Percentiles rank a stretch among this genome's conserved stretches.
Evolutionary conservation across 345 rosid genomes (phyloP).

Genomic region (Sonneratia alba): DNA sequence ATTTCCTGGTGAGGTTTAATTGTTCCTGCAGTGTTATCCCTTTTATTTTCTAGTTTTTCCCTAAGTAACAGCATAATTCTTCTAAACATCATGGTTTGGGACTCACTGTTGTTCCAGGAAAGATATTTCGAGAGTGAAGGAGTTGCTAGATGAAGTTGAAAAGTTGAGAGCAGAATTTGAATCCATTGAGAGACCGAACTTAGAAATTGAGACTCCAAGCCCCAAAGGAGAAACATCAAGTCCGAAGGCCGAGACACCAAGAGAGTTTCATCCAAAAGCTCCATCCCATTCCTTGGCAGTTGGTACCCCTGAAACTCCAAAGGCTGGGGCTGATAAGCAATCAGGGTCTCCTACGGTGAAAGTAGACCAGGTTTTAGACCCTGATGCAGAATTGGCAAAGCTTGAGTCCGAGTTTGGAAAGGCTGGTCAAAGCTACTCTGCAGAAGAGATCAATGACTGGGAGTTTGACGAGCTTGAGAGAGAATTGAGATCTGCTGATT

Average conservation of each 20-base stretch:
- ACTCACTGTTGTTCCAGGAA: slow-evolving; percentile 39
- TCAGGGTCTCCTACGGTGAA: slow-evolving; percentile 18
- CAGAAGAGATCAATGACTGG: slow-evolving; percentile 84
- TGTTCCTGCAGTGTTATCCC: background rate
- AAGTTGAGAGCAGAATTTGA: slow-evolving; percentile 67
- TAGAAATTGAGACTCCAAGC: slow-evolving; percentile 62
- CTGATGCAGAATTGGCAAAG: slow-evolving; percentile 80
- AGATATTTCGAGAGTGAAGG: slow-evolving; percentile 47
- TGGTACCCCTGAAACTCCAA: slow-evolving; percentile 11
- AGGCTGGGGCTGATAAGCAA: slow-evolving; percentile 25
- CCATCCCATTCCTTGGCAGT: slow-evolving; percentile 14
- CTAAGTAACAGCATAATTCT: background rate
- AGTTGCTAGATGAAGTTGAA: slow-evolving; percentile 69
- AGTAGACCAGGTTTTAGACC: slow-evolving; percentile 32
- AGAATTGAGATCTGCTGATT: slow-evolving; percentile 49
- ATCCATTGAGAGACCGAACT: slow-evolving; percentile 68
- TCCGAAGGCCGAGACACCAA: slow-evolving; percentile 26
- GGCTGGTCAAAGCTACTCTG: slow-evolving; percentile 55
- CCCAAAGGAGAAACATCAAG: slow-evolving; percentile 43
- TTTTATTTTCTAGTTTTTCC: background rate
- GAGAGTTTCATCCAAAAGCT: slow-evolving; percentile 18
- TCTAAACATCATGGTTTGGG: background rate
- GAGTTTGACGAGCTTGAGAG: slow-evolving; percentile 95
- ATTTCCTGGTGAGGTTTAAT: slow-evolving; percentile 34
- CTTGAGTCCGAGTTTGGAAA: slow-evolving; percentile 91